phyloP scores from a whole-genome alignment of 2,329 filamentous ascomycete genomes.

The Macroventuria anomochaeta region DNA sequence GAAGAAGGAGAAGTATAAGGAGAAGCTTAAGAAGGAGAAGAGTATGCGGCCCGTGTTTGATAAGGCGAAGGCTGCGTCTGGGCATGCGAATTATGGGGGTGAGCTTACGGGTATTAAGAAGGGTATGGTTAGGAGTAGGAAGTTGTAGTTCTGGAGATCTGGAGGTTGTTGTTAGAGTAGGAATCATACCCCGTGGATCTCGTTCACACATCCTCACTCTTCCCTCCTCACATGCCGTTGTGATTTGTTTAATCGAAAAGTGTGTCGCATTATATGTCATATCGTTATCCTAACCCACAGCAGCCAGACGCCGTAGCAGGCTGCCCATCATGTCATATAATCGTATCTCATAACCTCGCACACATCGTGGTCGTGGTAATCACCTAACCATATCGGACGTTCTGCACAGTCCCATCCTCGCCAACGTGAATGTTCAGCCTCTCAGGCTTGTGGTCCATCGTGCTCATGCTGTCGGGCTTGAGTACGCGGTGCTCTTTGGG shows the following conservation, averaged over 20 bases:
- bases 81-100: constrained; percentile 70
- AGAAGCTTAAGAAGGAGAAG: constrained; percentile 95
- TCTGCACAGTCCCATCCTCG: constrained; percentile 57
- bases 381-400: constrained; percentile 55
- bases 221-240: too few species aligned
- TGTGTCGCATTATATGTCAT: too few species aligned
- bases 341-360: too few species aligned
- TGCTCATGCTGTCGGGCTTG: constrained; percentile 54
- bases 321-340: too few species aligned
- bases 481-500: constrained; percentile 57
- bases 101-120: constrained; percentile 96
- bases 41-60: constrained; percentile 87
- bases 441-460: constrained; percentile 57
- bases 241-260: too few species aligned
- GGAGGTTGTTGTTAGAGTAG: not conserved
- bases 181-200: constrained; percentile 3
- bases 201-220: not conserved
- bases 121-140: constrained; percentile 89
- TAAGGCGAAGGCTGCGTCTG: constrained; percentile 78
- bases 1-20: constrained; percentile 95
- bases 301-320: too few species aligned
- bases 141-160: constrained; percentile 65
- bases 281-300: too few species aligned
- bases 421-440: constrained; percentile 58
- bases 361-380: too few species aligned